Evolutionary conservation across 1,139 yeast genomes (phyloP).

Genomic region (Geotrichum reessii): DNA sequence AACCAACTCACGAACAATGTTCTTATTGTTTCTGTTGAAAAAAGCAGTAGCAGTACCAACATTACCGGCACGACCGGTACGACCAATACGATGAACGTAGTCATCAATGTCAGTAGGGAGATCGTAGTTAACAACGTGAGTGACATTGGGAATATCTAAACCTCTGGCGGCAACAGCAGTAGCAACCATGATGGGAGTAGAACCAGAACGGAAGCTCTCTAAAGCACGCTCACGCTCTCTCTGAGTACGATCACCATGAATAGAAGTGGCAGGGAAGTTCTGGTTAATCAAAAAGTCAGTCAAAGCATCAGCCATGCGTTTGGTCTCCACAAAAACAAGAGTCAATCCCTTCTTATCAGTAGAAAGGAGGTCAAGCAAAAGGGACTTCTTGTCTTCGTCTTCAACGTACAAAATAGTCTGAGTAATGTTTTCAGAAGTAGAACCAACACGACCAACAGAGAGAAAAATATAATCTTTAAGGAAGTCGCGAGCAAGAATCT

Average conservation of each 20-base stretch:
- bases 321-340: constrained; percentile 93
- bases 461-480: constrained; percentile 91
- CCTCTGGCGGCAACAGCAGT: constrained; percentile 99
- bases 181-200: constrained; percentile 90
- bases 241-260: constrained; percentile 98
- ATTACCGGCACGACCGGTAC: constrained; percentile 99
- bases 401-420: constrained; percentile 91
- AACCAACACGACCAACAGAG: constrained; percentile 97
- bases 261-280: constrained; percentile 94
- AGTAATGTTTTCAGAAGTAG: constrained; percentile 95
- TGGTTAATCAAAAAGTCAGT: constrained; percentile 88
- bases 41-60: constrained; percentile 97
- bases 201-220: constrained; percentile 79
- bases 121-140: constrained; percentile 95
- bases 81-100: constrained; percentile 98
- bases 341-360: constrained; percentile 77
- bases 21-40: constrained; percentile 92
- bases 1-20: constrained; percentile 79
- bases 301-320: constrained; percentile 95
- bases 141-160: constrained; percentile 97
- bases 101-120: constrained; percentile 96
- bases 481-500: constrained; percentile 94
- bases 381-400: constrained; percentile 90
- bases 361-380: constrained; percentile 80
- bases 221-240: constrained; percentile 96